Percentiles rank a stretch among this genome's conserved stretches.
Conservation (phyloP, 2,329 filamentous ascomycete genomes). For the Cladobotryum mycophilum region DNA sequence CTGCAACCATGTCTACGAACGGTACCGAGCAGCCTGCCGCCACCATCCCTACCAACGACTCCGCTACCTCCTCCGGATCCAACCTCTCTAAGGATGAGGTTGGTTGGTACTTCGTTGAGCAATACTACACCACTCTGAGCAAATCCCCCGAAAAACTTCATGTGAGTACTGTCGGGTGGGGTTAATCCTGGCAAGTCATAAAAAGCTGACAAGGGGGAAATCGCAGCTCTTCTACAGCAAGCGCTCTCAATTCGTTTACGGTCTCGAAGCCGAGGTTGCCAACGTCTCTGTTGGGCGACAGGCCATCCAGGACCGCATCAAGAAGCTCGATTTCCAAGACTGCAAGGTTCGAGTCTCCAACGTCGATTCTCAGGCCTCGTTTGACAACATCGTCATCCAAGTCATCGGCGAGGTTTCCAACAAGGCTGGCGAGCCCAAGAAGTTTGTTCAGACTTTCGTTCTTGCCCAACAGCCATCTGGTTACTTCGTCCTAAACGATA, state of each 20-base stretch:
- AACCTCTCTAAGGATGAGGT: constrained; percentile 81
- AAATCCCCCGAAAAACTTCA: constrained; percentile 90
- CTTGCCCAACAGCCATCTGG: constrained; percentile 93
- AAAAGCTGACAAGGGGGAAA: background rate
- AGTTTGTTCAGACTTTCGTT: constrained; percentile 97
- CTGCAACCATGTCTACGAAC: constrained; percentile 49
- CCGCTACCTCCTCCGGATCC: constrained; percentile 28
- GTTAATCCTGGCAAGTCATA: background rate
- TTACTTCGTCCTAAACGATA: constrained; percentile 98
- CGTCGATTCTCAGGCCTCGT: constrained; percentile 91
- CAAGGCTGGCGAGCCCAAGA: constrained; percentile 83
- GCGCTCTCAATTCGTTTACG: constrained; percentile 89
- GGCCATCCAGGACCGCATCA: constrained; percentile 91
- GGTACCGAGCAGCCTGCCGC: constrained; percentile 40
- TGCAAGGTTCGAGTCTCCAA: constrained; percentile 98
- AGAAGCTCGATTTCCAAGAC: constrained; percentile 87
- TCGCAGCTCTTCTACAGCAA: constrained; percentile 86
- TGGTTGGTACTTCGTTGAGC: constrained; percentile 98
- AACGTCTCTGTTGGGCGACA: constrained; percentile 80
- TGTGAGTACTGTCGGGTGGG: constrained; percentile 38
- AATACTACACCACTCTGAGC: constrained; percentile 97
- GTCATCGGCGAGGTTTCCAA: constrained; percentile 98
- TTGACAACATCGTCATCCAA: constrained; percentile 91
- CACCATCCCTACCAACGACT: constrained; percentile 29
- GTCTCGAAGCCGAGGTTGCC: constrained; percentile 82